A percentile compares a stretch with the other conserved stretches of the same genome.
phyloP scores from a whole-genome alignment of 257 asterid species.

The Paulownia fortunei region DNA sequence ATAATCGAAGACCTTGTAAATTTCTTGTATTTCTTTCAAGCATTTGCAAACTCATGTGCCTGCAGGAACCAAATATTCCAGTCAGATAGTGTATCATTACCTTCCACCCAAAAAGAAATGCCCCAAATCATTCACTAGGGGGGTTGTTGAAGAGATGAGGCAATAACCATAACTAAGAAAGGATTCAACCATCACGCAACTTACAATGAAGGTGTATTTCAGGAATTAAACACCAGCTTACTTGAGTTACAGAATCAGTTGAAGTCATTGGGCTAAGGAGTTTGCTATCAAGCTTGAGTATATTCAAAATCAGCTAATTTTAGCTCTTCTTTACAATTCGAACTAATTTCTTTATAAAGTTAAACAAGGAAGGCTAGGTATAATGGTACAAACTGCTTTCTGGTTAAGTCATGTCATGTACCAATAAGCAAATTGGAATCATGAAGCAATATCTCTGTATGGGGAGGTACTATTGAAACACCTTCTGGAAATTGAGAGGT shows the following conservation, averaged over 20 bases:
- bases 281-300: neutral
- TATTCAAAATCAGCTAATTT: neutral
- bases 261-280: neutral
- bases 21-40: conserved; percentile 75
- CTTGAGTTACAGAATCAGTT: neutral
- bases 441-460: conserved; percentile 23
- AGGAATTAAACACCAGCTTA: conserved; percentile 19
- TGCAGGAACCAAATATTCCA: conserved; percentile 93
- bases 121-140: conserved; percentile 25
- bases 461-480: conserved; percentile 59
- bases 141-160: conserved; percentile 27
- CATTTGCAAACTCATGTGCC: conserved; percentile 98
- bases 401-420: neutral
- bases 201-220: conserved; percentile 9
- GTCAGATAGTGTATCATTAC: conserved; percentile 70
- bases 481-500: conserved; percentile 43
- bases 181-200: conserved; percentile 29
- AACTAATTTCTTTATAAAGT: neutral
- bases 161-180: conserved; percentile 20
- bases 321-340: neutral
- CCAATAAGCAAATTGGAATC: conserved; percentile 9
- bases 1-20: conserved; percentile 71
- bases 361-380: neutral
- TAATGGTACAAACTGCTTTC: neutral
- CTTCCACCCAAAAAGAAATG: conserved; percentile 41